phyloP scores from a whole-genome alignment of 2,329 filamentous ascomycete species.

The Apiospora aurea region DNA sequence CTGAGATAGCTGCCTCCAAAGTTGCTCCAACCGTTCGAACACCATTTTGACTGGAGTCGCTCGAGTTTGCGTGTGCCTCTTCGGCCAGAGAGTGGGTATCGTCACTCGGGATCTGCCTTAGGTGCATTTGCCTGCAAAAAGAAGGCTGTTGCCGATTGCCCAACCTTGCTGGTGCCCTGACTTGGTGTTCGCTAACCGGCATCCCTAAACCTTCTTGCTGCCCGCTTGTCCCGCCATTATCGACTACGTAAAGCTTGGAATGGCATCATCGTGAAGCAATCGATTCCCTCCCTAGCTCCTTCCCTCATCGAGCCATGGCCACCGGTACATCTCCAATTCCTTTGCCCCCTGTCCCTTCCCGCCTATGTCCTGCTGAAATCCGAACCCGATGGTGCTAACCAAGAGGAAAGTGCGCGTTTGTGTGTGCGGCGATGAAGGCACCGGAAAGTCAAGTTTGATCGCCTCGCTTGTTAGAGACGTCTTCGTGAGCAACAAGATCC shows the following conservation, averaged over 20 bases:
- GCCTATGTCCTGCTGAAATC: not conserved
- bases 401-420: slow-evolving; percentile 78
- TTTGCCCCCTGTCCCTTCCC: slow-evolving; percentile 1
- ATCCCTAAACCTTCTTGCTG: slow-evolving; percentile 14
- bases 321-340: slow-evolving; percentile 28
- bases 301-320: slow-evolving; percentile 27
- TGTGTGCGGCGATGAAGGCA: slow-evolving; percentile 94
- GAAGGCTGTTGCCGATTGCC: slow-evolving; percentile 4
- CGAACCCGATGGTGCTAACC: slow-evolving; percentile 22
- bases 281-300: not conserved
- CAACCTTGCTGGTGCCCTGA: slow-evolving; percentile 7
- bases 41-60: not conserved
- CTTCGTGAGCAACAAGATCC: slow-evolving; percentile 95
- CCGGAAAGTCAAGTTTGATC: slow-evolving; percentile 92
- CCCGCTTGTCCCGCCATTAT: slow-evolving; percentile 7
- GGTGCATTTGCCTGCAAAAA: slow-evolving; percentile 10
- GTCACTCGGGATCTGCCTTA: not conserved
- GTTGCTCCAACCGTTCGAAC: not conserved
- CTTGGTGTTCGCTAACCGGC: slow-evolving; percentile 12
- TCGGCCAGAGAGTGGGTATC: slow-evolving; percentile 13
- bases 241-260: slow-evolving; percentile 23
- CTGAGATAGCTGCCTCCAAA: not conserved
- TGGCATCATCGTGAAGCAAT: slow-evolving; percentile 28
- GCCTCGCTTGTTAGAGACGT: slow-evolving; percentile 96
- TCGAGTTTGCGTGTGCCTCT: not conserved